Evolutionary conservation across 1,284 basidiomycete genomes (phyloP), one percentile per base, ranked within the genome.

Genomic region (Prillingera fragicola): DNA sequence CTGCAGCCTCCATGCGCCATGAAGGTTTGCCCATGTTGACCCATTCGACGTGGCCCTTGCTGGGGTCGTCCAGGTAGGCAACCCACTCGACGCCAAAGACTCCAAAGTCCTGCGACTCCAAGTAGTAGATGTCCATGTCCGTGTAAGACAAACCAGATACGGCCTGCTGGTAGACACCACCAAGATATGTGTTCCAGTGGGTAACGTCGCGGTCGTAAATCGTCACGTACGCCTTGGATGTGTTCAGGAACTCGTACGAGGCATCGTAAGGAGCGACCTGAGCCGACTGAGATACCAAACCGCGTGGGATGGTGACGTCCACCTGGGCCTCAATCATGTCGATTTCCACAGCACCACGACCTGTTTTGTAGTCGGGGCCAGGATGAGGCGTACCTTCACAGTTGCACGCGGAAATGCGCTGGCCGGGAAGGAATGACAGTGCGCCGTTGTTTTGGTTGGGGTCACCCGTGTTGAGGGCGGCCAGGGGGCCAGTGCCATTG

Each of bases 91-190:
- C 81, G 15, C 77, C 86, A 62, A 84, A 88, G 8, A 52, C 33
- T 27, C 50, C 55, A 47, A 63, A 69, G 25, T 57, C 46, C 31
- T 38, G 50, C 14, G 46, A 49, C 18, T 45, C 39, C 21, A 41
- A 33, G 38, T 52, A 41, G 33, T 59, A 60, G 32, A 73, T 63
- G 18, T 75, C 77, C 2, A 31, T 45, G 10, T 45, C 72, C 43
- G 84, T 74, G 49, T 74, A 72, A 14, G 78, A 76, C 36, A 86
- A 54, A 8, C 78, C 80, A 3, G 83, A 86, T 17, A 84, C 63
- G 21, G 85, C 84, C 69, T 94, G 84, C 67, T 94, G 89, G 64
- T 77, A 87, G 12, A 73, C 63, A 24, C 83, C 84, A 19, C 89
- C 90, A 40, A 75, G 78, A 69, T 91, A 94, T 3, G 70, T 47